Base-by-base conservation (phyloP, 768 basidiomycete species). In the Mrakia gelida region DNA sequence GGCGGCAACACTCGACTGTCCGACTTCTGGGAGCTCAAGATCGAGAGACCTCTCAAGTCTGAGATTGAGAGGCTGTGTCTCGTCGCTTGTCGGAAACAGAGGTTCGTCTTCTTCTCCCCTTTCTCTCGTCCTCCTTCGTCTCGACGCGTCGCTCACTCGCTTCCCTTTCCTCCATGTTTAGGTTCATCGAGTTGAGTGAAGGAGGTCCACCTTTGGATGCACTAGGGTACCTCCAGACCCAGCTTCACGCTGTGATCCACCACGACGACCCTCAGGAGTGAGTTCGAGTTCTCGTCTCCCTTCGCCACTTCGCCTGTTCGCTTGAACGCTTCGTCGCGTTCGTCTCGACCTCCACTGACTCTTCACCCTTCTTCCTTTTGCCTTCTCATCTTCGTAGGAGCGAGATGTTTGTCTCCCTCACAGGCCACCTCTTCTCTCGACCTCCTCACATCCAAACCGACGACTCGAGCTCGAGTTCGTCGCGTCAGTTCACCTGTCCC, bases 131-230 rank as follows among this genome's bases (percentile, higher is more conserved):
- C 18, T 41, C 13, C 28, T 67, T 30, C n/a, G 1, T 9, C 41
- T 21, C n/a, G 61, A 34, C 21, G 28, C 49, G 45, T 26, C 32
- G 45, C 13, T 59, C 3, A 34, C 56, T 10, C 10, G 21, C n/a
- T 54, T 16, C 3, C 7, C 16, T n/a, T 38, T 21, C 38, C 16
- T 21, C 34, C 28, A 0, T n/a, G n/a, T 41, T 28, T 41, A 77
- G 76, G 45, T 77, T 77, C 76, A 72, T 77, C 38, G 76, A 77
- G 71, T 41, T 77, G 67, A 59, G 59, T 30, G 76, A 77, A 26
- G 32, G 21, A 23, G 71, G 56, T 21, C 59, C 70, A 5, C 32
- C 76, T 8, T 18, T 77, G 15, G 67, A 71, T 1, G 76, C 76
- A 4, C 71, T 77, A 8, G n/a, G 59, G 4, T 77, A 71, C 34